Evolutionary conservation across 1,139 yeast genomes (phyloP).

Genomic region (Blastobotrys illinoisensis): DNA sequence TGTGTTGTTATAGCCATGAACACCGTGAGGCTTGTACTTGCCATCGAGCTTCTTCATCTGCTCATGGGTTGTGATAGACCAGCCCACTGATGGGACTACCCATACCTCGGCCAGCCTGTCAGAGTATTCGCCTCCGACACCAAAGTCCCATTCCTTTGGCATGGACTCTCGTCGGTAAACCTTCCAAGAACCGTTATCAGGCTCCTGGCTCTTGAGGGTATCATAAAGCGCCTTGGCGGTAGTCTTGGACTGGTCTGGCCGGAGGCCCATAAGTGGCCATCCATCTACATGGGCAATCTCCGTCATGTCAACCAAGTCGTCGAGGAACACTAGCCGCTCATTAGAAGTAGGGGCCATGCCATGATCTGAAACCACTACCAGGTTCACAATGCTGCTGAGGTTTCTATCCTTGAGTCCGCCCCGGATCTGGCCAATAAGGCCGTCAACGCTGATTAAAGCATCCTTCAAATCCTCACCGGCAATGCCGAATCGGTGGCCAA

Average conservation of each 20-base stretch:
- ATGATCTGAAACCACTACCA: slow-evolving; percentile 80
- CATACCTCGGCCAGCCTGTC: slow-evolving; percentile 78
- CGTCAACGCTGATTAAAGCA: slow-evolving; percentile 61
- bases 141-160: slow-evolving; percentile 63
- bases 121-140: slow-evolving; percentile 43
- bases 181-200: slow-evolving; percentile 37
- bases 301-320: slow-evolving; percentile 55
- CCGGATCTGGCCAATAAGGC: slow-evolving; percentile 48
- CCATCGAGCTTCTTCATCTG: slow-evolving; percentile 43
- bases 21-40: slow-evolving; percentile 63
- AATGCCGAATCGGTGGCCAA: slow-evolving; percentile 71
- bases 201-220: slow-evolving; percentile 29
- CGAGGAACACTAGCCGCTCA: slow-evolving; percentile 56
- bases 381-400: slow-evolving; percentile 59
- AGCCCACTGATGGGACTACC: slow-evolving; percentile 80
- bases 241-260: slow-evolving; percentile 42
- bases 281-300: slow-evolving; percentile 64
- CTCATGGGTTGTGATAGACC: slow-evolving; percentile 60
- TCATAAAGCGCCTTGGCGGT: slow-evolving; percentile 38
- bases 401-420: slow-evolving; percentile 49
- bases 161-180: slow-evolving; percentile 54
- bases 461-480: slow-evolving; percentile 50
- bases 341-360: slow-evolving; percentile 90
- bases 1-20: slow-evolving; percentile 77
- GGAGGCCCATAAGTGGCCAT: slow-evolving; percentile 82